Percentiles rank a stretch among this genome's conserved stretches.
These are phyloP conservation scores for Candida khao-thaluensis DNA, from an alignment of 805 yeast genomes.

Conservation along the genomic window DNA sequence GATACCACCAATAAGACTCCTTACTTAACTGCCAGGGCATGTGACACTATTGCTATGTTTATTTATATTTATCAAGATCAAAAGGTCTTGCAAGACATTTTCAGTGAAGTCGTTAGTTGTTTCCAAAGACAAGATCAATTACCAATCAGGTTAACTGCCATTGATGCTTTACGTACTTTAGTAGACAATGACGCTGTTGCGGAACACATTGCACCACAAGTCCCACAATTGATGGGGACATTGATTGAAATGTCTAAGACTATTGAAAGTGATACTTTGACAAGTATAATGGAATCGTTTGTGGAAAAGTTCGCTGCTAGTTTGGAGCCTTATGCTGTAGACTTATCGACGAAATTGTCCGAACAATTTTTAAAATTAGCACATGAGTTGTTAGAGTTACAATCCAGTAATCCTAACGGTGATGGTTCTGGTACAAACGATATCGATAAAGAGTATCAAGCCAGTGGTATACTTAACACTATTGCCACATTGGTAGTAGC, in stretches of 20 bases:
- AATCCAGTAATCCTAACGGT: constrained; percentile 12
- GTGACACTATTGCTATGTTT: constrained; percentile 45
- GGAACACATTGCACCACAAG: constrained; percentile 40
- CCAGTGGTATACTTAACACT: constrained; percentile 42
- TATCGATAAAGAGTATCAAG: constrained; percentile 44
- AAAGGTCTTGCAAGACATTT: constrained; percentile 37
- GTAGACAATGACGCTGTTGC: constrained; percentile 47
- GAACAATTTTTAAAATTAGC: constrained; percentile 75
- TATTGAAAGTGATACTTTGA: constrained; percentile 43
- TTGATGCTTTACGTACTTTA: constrained; percentile 50
- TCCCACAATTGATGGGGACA: constrained; percentile 45
- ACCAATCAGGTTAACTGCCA: constrained; percentile 51
- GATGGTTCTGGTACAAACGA: constrained; percentile 21
- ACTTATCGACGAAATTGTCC: constrained; percentile 51
- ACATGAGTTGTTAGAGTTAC: constrained; percentile 46
- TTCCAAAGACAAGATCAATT: constrained; percentile 44
- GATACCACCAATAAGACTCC: constrained; percentile 32
- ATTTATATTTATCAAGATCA: constrained; percentile 34
- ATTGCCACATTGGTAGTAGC: constrained; percentile 43
- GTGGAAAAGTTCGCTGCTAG: constrained; percentile 43
- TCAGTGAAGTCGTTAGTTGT: constrained; percentile 40
- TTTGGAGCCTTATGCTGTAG: constrained; percentile 42
- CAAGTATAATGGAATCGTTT: constrained; percentile 45
- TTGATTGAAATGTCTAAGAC: constrained; percentile 45
- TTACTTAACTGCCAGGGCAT: constrained; percentile 46